phyloP scores from a whole-genome alignment of 257 asterid genomes.

The Ajuga chamaepitys region DNA sequence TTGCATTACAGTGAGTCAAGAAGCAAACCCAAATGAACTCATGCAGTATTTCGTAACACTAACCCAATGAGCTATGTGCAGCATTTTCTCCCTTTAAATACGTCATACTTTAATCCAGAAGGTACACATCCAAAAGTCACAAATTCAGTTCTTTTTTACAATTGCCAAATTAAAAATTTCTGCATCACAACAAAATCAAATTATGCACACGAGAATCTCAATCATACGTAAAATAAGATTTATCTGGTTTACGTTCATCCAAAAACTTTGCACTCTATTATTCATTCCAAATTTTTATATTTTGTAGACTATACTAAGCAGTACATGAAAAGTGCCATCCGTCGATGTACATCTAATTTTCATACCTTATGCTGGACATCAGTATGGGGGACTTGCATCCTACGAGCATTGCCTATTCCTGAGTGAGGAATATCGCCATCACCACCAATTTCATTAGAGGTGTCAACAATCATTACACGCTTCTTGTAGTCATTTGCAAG shows the following conservation, averaged over 20 bases:
- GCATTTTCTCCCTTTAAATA: not conserved
- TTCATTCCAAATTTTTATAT: not conserved
- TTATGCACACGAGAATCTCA: not conserved
- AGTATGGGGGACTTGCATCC: conserved; percentile 96
- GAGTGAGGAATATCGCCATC: conserved; percentile 96
- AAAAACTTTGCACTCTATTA: not conserved
- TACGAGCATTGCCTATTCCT: conserved; percentile 91
- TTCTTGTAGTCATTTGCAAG: conserved; percentile 82
- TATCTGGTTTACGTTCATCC: not conserved
- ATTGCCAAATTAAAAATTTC: not conserved
- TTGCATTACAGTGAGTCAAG: not conserved
- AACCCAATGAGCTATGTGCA: conserved; percentile 1
- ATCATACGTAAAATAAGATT: not conserved
- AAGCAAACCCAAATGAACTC: not conserved
- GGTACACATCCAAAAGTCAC: not conserved
- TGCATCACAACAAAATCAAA: conserved; percentile 3
- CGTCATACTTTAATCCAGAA: not conserved
- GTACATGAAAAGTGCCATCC: conserved; percentile 8
- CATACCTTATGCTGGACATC: conserved; percentile 92
- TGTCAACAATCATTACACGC: conserved; percentile 98
- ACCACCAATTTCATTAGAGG: conserved; percentile 98
- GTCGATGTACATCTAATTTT: no score
- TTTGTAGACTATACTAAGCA: not conserved
- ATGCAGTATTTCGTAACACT: not conserved
- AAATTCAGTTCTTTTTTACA: not conserved